Evolutionary conservation across 2,329 filamentous ascomycete genomes (phyloP).

Genomic region (Penicillium sp.): DNA sequence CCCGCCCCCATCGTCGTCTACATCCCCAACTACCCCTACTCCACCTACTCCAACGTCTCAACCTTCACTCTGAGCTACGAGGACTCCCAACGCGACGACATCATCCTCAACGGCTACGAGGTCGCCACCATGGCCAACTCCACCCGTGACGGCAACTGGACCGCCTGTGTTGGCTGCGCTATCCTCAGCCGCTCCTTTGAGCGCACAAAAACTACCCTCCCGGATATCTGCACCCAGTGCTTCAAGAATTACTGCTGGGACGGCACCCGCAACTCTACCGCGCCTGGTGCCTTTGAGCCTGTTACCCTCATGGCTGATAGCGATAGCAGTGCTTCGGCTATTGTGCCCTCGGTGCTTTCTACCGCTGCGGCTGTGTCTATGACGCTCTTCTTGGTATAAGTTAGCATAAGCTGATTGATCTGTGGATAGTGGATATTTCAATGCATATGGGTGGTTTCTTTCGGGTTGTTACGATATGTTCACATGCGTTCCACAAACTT

Average conservation of each 20-base stretch:
- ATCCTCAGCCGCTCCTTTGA: slow-evolving; percentile 71
- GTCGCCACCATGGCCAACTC: slow-evolving; percentile 77
- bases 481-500: not conserved
- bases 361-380: slow-evolving; percentile 7
- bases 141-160: slow-evolving; percentile 70
- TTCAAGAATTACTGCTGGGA: slow-evolving; percentile 90
- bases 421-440: not conserved
- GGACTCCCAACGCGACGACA: slow-evolving; percentile 63
- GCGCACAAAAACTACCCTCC: slow-evolving; percentile 64
- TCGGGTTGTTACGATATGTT: not conserved
- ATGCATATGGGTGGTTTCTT: not conserved
- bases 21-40: slow-evolving; percentile 79
- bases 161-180: slow-evolving; percentile 81
- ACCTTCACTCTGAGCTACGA: slow-evolving; percentile 68
- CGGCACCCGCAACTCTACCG: slow-evolving; percentile 56
- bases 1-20: slow-evolving; percentile 72
- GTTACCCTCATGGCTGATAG: slow-evolving; percentile 7
- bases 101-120: slow-evolving; percentile 83
- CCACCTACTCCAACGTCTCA: slow-evolving; percentile 68
- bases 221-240: slow-evolving; percentile 68
- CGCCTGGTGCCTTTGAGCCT: slow-evolving; percentile 43
- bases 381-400: slow-evolving; percentile 14
- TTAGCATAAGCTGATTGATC: too few relatives aligned
- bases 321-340: slow-evolving; percentile 1
- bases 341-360: slow-evolving; percentile 15